Evolutionary conservation across 179 eudicot species (phyloP), one percentile per base, ranked within the genome.

Genomic region (Vitellaria paradoxa): DNA sequence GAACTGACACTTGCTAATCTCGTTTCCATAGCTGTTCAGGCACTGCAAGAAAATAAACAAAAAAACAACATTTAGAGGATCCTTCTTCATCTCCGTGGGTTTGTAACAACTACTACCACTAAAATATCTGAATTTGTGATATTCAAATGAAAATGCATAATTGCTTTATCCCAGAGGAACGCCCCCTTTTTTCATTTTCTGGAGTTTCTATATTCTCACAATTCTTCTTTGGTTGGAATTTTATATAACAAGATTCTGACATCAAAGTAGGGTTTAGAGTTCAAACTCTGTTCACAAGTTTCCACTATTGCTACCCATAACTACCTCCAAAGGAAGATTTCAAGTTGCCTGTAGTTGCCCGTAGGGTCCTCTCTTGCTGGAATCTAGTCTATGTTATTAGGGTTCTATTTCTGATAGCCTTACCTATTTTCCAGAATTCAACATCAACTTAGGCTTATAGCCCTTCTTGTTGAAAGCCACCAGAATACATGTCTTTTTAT

Each of bases 1-100:
- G 89, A 90, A 88, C 84, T 92, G 94, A 76, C 97, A 92, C 85
- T 88, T 88, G 87, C 92, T 80, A 52, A 92, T 87, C 72, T 87
- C 94, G 9, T 70, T 87, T 7, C 90, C 92, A 67, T 76, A 81
- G 81, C 73, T 76, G 63, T 87, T 87, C 67, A 92, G 12, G 79
- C 97, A 90, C 92, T 90, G 90, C 87, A 65, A 9, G 59, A 20
- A 21, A 77, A 64, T 11, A 46, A 14, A 74, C 18, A 15, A 10
- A 42, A 46, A 77, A 57, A 57, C 53, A 60, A 15, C 15, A 7
- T 59, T 60, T 59, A n/a, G 76, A 59, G 4, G 50, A 26, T 12
- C 37, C 66, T 1, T 72, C 66, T 1, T 72, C 64, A 18, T 11
- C 8, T 30, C 37, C 37, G 37, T 30, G 37, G 37, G 37, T 30